Percentiles rank a stretch among this genome's conserved stretches.
phyloP scores from a whole-genome alignment of 2,329 filamentous ascomycete genomes.

The Nemania diffusa region DNA sequence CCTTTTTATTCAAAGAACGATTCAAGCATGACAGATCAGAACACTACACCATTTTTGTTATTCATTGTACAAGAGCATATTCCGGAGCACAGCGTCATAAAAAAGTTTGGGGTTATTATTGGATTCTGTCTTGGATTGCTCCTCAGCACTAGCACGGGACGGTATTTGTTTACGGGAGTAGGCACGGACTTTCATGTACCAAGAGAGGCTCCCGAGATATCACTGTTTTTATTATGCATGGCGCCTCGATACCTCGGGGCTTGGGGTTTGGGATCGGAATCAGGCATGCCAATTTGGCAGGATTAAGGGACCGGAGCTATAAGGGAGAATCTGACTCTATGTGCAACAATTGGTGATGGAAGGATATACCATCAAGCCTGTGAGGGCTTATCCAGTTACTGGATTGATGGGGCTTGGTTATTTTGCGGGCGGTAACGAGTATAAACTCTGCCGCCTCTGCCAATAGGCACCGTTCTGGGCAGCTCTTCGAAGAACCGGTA shows the following conservation, averaged over 20 bases:
- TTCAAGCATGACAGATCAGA: conserved; percentile 41
- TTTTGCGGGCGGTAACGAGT: conserved; percentile 38
- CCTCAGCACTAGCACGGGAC: conserved; percentile 47
- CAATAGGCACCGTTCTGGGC: conserved; percentile 24
- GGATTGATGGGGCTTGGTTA: conserved; percentile 50
- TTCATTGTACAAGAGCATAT: conserved; percentile 61
- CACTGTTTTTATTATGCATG: conserved; percentile 48
- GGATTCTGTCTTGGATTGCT: conserved; percentile 46
- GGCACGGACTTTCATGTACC: conserved; percentile 44
- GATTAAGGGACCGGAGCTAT: conserved; percentile 24
- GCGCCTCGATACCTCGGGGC: conserved; percentile 43
- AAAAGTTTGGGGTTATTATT: conserved; percentile 50
- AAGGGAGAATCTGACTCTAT: conserved; percentile 24
- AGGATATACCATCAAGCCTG: conserved; percentile 34
- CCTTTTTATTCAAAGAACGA: conserved; percentile 43
- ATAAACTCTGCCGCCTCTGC: conserved; percentile 37
- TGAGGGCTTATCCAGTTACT: conserved; percentile 40
- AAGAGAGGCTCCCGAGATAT: conserved; percentile 47
- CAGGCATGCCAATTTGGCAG: conserved; percentile 33
- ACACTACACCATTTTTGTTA: conserved; percentile 45
- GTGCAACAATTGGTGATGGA: conserved; percentile 19
- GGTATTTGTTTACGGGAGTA: conserved; percentile 40
- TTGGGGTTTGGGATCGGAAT: conserved; percentile 39
- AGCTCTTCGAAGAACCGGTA: conserved; percentile 26
- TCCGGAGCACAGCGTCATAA: conserved; percentile 63